phyloP scores from a whole-genome alignment of 768 basidiomycete species.

The Paxillus rubicundulus region DNA sequence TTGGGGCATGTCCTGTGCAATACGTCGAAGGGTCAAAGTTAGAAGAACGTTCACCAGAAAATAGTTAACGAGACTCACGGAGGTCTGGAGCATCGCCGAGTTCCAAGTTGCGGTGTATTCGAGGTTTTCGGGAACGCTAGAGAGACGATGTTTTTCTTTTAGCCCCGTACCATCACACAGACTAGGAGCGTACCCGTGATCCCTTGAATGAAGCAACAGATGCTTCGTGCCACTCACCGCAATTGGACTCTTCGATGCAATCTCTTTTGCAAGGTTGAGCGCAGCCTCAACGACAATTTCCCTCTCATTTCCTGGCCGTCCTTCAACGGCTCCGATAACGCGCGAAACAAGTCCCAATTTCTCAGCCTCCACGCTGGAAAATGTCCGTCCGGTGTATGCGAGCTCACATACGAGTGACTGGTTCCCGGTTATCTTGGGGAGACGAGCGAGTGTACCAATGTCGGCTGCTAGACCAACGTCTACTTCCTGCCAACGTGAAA shows the following conservation, averaged over 20 bases:
- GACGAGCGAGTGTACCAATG: conserved; percentile 78
- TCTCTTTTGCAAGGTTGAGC: conserved; percentile 58
- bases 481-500: conserved; percentile 56
- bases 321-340: conserved; percentile 46
- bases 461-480: conserved; percentile 87
- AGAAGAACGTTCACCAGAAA: background rate
- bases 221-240: conserved; percentile 78
- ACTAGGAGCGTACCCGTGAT: conserved; percentile 55
- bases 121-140: conserved; percentile 44
- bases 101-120: conserved; percentile 62
- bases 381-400: conserved; percentile 71
- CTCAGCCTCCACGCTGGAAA: conserved; percentile 64
- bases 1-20: conserved; percentile 6
- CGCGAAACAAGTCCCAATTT: conserved; percentile 72
- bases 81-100: conserved; percentile 47
- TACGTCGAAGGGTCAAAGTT: too few species aligned
- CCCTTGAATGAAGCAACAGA: conserved; percentile 71
- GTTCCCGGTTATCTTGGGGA: conserved; percentile 78
- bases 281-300: conserved; percentile 67
- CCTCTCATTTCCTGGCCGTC: conserved; percentile 37
- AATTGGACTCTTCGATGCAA: conserved; percentile 76
- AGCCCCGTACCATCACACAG: background rate
- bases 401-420: conserved; percentile 71
- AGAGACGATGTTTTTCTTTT: background rate
- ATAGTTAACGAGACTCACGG: conserved; percentile 28